phyloP scores from a whole-genome alignment of 2,329 filamentous ascomycete species.

The Colletotrichum sp. region DNA sequence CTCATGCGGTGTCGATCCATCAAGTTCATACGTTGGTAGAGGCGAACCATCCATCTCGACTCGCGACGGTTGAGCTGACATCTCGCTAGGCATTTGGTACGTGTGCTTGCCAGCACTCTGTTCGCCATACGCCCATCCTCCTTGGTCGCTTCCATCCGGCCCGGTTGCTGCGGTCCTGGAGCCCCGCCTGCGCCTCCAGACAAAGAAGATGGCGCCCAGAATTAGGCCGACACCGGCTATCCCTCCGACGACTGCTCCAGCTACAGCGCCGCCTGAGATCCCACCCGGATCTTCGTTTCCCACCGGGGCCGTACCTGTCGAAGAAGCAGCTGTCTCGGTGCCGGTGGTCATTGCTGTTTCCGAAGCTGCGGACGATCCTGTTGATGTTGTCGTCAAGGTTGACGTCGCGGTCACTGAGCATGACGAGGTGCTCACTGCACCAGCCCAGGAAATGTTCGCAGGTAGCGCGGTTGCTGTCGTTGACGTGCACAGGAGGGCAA shows the following conservation, averaged over 20 bases:
- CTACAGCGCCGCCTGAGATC: not conserved
- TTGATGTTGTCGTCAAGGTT: not conserved
- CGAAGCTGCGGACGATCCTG: not conserved
- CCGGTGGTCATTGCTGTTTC: not conserved
- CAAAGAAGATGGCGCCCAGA: not conserved
- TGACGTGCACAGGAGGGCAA: not conserved
- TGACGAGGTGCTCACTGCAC: not conserved
- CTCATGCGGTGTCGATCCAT: not conserved
- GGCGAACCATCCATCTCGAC: not conserved
- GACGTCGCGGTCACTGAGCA: not conserved
- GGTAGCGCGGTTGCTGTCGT: not conserved
- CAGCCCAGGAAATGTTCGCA: not conserved
- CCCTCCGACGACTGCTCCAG: not conserved
- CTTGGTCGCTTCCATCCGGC: not conserved
- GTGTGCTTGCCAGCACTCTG: not conserved
- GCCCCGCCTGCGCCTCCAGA: not conserved
- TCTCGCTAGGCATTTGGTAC: not conserved
- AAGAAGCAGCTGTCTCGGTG: not conserved
- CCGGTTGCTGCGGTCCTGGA: rapidly evolving
- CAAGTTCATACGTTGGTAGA: not conserved
- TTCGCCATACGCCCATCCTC: not conserved
- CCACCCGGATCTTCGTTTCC: not conserved
- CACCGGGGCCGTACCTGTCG: not conserved
- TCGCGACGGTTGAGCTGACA: not conserved
- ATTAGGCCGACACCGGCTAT: not conserved